Percentiles rank a stretch among this genome's conserved stretches.
phyloP scores from a whole-genome alignment of 495 filamentous ascomycete species.

The Talaromyces wortmannii region DNA sequence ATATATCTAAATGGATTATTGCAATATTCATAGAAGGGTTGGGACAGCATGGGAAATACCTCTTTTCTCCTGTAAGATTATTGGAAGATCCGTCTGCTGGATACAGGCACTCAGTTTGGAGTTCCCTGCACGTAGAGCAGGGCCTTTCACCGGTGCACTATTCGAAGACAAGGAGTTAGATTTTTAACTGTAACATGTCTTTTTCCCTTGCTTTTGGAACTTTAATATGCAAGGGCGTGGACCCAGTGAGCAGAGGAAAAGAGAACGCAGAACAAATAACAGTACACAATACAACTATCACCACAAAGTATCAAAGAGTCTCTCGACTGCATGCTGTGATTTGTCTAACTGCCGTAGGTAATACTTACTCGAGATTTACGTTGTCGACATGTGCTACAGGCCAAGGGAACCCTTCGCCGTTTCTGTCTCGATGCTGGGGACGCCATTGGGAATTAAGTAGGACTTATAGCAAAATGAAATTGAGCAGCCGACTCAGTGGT shows the following conservation, averaged over 20 bases:
- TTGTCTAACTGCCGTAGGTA: not conserved
- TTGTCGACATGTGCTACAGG: conserved; percentile 8
- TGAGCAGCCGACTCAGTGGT: too few relatives aligned
- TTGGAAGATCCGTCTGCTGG: conserved; percentile 3
- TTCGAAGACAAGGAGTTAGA: not conserved
- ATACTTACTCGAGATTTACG: conserved; percentile 9
- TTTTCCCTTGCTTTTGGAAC: not conserved
- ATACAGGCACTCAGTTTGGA: conserved; percentile 6
- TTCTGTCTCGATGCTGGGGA: not conserved
- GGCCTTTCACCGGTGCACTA: not conserved
- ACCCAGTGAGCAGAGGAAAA: too few relatives aligned
- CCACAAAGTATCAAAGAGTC: not conserved
- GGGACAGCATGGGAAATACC: not conserved
- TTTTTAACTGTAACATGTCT: not conserved
- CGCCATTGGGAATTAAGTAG: not conserved
- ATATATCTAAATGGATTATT: not conserved
- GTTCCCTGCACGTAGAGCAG: conserved; percentile 8
- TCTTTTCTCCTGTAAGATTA: conserved; percentile 8
- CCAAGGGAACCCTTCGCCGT: conserved; percentile 3
- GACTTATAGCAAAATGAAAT: too few relatives aligned
- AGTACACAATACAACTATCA: not conserved
- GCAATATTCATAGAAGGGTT: not conserved
- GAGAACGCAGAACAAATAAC: not conserved
- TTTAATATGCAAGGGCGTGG: not conserved
- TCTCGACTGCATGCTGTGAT: not conserved